Percentiles rank a stretch among this genome's conserved stretches.
These are phyloP conservation scores for Lycium barbarum DNA, from an alignment of 257 asterid genomes.

Conservation along the genomic window DNA sequence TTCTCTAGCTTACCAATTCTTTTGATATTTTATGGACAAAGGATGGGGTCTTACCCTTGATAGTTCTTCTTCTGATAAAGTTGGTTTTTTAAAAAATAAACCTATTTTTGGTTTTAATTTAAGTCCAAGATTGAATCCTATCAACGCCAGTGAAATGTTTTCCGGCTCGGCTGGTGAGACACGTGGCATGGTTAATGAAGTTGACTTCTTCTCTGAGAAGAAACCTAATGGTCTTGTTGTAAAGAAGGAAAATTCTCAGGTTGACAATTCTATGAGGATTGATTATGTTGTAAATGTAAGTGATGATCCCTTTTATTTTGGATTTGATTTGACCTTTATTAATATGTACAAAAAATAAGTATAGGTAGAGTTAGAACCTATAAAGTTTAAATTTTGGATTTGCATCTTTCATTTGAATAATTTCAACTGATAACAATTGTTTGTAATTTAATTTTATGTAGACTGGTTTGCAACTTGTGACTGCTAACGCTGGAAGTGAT, in stretches of 20 bases:
- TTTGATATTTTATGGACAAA: slow-evolving; percentile 61
- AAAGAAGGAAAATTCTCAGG: slow-evolving; percentile 59
- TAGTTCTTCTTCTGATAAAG: slow-evolving; percentile 48
- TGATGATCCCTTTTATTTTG: not conserved
- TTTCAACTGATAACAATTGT: not conserved
- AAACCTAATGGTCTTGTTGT: slow-evolving; percentile 31
- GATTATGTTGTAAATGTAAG: slow-evolving; percentile 64
- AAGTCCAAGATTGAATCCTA: slow-evolving; percentile 57
- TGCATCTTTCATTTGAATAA: not conserved
- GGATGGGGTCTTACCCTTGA: slow-evolving; percentile 87
- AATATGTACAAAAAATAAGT: too few relatives aligned
- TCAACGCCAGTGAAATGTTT: slow-evolving; percentile 34
- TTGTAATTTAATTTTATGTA: slow-evolving; percentile 25
- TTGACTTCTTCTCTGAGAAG: slow-evolving; percentile 80
- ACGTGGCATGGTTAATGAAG: slow-evolving; percentile 56
- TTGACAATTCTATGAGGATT: slow-evolving; percentile 22
- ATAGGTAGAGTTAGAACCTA: too few relatives aligned
- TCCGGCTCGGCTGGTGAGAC: slow-evolving; percentile 38
- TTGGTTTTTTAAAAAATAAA: slow-evolving; percentile 61
- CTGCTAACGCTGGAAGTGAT: slow-evolving; percentile 76
- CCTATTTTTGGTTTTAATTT: slow-evolving; percentile 58
- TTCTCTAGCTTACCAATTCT: not conserved
- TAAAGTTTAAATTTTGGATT: not conserved
- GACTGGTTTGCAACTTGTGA: slow-evolving; percentile 95
- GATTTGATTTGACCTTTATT: too few relatives aligned